Base-by-base conservation (phyloP, 1,139 yeast species). In the Lodderomyces theae region DNA sequence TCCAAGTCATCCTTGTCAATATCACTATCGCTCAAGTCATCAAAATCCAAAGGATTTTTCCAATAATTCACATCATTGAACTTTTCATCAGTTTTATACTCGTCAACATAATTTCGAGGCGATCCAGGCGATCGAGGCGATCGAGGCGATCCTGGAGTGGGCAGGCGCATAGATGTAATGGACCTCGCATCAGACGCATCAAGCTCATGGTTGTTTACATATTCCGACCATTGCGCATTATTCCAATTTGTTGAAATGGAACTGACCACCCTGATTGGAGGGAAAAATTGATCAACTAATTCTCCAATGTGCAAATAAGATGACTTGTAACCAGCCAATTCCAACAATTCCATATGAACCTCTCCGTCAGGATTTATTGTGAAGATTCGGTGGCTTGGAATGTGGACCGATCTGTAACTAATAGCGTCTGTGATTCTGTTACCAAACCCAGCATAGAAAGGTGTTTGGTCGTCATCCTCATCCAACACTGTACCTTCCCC, bases 391-490 rank as follows among this genome's bases (percentile, higher is more conserved):
- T 96, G 94, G 24, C 95, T 82, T 2, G 98, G 98, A 7, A 94
- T 87, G 10, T 94, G 89, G 4, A 92, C 98, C 10, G 92, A 85
- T 52, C 98, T 73, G 61, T 94, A 94, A 44, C 97, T 87, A 42
- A 94, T 75, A 5, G 98, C 98, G 66, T 94, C 99, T 0, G 99
- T 94, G 45, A 94, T 92, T 51, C 96, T 73, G 58, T 94, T 94
- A 17, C 99, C 99, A 60, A 94, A 94, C 0, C 98, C 99, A 5
- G 98, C 98, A 61, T 87, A 90, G 55, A 94, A 94, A 3, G 97
- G 97, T 1, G 90, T 84, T 39, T 64, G 54, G 12, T 61, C 68
- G 29, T 64, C 68, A 3, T 61, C 65, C 17, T 52, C 56, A 19
- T 52, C 56, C 21, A 43, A 51, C 44, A 16, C 23, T 6, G 23